A percentile compares a stretch with the other conserved stretches of the same genome.
phyloP scores from a whole-genome alignment of 1,139 yeast genomes.

The Saccharomyces hybrid region DNA sequence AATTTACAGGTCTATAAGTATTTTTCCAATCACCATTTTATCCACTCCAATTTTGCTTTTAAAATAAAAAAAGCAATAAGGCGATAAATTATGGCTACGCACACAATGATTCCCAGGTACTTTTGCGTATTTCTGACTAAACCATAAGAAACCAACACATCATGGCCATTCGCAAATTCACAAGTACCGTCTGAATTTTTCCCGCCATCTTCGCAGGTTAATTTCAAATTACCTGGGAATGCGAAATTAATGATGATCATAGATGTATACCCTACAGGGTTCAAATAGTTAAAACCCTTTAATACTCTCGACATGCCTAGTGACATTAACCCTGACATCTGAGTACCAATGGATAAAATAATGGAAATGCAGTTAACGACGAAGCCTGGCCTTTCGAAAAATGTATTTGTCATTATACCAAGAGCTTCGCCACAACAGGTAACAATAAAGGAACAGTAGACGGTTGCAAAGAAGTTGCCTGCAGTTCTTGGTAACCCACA shows the following conservation, averaged over 20 bases:
- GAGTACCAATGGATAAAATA: slow-evolving; percentile 57
- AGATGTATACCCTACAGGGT: slow-evolving; percentile 66
- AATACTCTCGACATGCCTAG: slow-evolving; percentile 62
- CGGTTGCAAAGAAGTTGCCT: slow-evolving; percentile 57
- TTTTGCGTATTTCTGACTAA: slow-evolving; percentile 32
- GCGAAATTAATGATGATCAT: slow-evolving; percentile 46
- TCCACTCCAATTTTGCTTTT: slow-evolving; percentile 30
- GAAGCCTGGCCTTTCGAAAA: slow-evolving; percentile 67
- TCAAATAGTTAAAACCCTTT: slow-evolving; percentile 60
- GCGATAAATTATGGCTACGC: slow-evolving; percentile 35
- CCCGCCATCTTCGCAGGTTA: slow-evolving; percentile 40
- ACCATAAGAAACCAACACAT: slow-evolving; percentile 41
- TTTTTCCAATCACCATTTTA: slow-evolving; percentile 12
- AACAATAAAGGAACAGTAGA: slow-evolving; percentile 46
- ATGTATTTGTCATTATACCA: slow-evolving; percentile 70
- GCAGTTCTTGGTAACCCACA: slow-evolving; percentile 68
- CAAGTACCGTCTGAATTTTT: slow-evolving; percentile 33
- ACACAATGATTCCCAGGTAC: slow-evolving; percentile 33
- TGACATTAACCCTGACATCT: slow-evolving; percentile 86
- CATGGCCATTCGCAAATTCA: slow-evolving; percentile 40
- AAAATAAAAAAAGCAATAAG: slow-evolving; percentile 33
- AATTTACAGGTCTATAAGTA: not conserved
- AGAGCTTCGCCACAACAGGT: slow-evolving; percentile 76
- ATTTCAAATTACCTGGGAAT: slow-evolving; percentile 34
- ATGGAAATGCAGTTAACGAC: slow-evolving; percentile 66